Percentiles rank a stretch among this genome's conserved stretches.
These are phyloP conservation scores for Hanseniaspora pseudoguilliermondii DNA, from an alignment of 805 yeast species.

Conservation along the genomic window DNA sequence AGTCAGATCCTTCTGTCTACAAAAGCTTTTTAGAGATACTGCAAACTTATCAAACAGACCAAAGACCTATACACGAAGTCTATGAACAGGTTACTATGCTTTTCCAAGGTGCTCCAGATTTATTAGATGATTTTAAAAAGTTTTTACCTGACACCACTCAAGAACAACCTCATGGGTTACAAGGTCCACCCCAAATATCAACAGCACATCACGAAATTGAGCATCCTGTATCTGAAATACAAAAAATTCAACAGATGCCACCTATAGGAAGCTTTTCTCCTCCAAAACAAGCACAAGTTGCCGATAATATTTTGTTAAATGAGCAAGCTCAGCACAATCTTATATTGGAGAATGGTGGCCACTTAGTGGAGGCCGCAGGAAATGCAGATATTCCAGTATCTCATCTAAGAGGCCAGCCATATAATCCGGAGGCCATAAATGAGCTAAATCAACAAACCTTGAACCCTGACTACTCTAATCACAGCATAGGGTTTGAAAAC, in stretches of 20 bases:
- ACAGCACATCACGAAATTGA: constrained; percentile 16
- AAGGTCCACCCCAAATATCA: constrained; percentile 7
- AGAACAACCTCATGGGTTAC: constrained; percentile 12
- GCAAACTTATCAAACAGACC: constrained; percentile 94
- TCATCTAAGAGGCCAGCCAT: constrained; percentile 26
- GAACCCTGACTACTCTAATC: constrained; percentile 16
- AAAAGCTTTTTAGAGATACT: constrained; percentile 87
- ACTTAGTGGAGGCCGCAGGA: constrained; percentile 13
- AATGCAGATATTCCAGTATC: constrained; percentile 28
- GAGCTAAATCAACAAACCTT: constrained; percentile 23
- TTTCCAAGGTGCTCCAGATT: constrained; percentile 87
- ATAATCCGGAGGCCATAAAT: constrained; percentile 20
- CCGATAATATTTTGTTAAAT: constrained; percentile 17
- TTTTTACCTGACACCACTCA: constrained; percentile 64
- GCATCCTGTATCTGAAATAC: constrained; percentile 16
- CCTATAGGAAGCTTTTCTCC: constrained; percentile 30
- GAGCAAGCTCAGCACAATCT: constrained; percentile 27
- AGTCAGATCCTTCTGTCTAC: constrained; percentile 89
- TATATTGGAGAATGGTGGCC: constrained; percentile 5
- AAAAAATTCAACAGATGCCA: constrained; percentile 21
- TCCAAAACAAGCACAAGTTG: constrained; percentile 22
- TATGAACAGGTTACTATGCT: constrained; percentile 82
- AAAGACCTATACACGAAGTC: constrained; percentile 88
- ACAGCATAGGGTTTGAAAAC: constrained; percentile 15
- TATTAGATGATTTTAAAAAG: constrained; percentile 86